Base-by-base conservation (phyloP, 2,329 filamentous ascomycete species). In the Parastagonospora nodorum region DNA sequence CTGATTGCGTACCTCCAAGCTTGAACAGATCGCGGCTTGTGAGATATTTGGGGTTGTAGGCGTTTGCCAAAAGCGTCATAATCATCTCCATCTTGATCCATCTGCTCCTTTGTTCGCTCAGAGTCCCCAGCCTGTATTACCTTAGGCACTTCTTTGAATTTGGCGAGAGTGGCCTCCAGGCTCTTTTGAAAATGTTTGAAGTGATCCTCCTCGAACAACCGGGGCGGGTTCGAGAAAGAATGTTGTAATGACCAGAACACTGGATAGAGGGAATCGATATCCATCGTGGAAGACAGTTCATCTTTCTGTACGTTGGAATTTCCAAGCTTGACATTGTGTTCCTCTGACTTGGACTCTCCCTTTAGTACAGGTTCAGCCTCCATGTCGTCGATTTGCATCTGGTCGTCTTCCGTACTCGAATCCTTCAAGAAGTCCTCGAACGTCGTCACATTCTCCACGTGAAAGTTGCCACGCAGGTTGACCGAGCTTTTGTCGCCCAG, bases 21-120 rank as follows among this genome's bases (percentile, higher is more conserved):
- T 95, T 91, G 73, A 99, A 99, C 1, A 99, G 80, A 71, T 99
- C 95, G 58, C 89, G 84, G 72, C 92, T 97, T n/a, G 94, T 99
- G 14, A 99, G 82, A 71, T 99, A 99, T 70, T 97, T 99, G 1
- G 95, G 93, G 66, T 99, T 99, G 76, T 96, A 97, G 19, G 84
- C 87, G 67, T 85, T 88, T 19, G 86, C 81, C 81, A 43, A 87
- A 77, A 53, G 88, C 86, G 47, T 84, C 82, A 42, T 84, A 80
- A 7, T 84, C 83, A 44, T 80, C 81, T 9, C 82, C 80, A 37
- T 84, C 74, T 92, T 96, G 28, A 72, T 75, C 5, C 84, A 84
- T 57, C 82, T 83, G 47, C 14, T 58, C 64, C 51, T 60, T 62
- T 56, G 85, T 86, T 40, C 79, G 77, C 45, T 91, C 89, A 88